Evolutionary conservation across 441 rosid species (phyloP).

Genomic region (Kokia cookei): DNA sequence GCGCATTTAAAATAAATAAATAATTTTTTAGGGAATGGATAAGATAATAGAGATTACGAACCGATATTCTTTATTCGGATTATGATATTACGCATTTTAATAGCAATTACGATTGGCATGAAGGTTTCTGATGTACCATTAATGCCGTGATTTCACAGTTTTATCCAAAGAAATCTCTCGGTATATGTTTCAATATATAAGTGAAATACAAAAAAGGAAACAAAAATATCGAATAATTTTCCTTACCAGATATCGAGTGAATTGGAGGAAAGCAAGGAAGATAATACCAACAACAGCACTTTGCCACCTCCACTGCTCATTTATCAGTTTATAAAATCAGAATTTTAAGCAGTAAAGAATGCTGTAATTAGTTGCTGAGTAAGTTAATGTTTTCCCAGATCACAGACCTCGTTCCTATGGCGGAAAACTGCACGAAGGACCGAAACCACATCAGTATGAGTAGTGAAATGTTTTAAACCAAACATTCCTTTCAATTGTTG

Average conservation of each 20-base stretch:
- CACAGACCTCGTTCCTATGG: conserved; percentile 54
- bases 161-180: too few species aligned
- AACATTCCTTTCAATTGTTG: conserved; percentile 85
- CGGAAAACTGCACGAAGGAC: conserved; percentile 49
- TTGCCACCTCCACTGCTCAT: conserved; percentile 70
- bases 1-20: too few species aligned
- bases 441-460: conserved; percentile 58
- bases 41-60: too few species aligned
- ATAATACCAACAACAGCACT: conserved; percentile 50
- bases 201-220: not conserved
- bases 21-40: too few species aligned
- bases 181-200: too few species aligned
- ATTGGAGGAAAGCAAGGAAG: conserved; percentile 65
- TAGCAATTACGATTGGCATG: too few species aligned
- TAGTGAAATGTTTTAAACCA: conserved; percentile 63
- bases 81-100: too few species aligned
- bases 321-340: not conserved
- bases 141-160: too few species aligned
- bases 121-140: too few species aligned
- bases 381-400: not conserved
- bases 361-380: not conserved
- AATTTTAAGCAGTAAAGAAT: not conserved
- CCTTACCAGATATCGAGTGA: conserved; percentile 55
- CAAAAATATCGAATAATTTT: too few species aligned
- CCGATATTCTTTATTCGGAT: too few species aligned